These are phyloP conservation scores for Ganoderma lingzhi DNA, from an alignment of 1,284 basidiomycete genomes.

Conservation along the genomic window DNA sequence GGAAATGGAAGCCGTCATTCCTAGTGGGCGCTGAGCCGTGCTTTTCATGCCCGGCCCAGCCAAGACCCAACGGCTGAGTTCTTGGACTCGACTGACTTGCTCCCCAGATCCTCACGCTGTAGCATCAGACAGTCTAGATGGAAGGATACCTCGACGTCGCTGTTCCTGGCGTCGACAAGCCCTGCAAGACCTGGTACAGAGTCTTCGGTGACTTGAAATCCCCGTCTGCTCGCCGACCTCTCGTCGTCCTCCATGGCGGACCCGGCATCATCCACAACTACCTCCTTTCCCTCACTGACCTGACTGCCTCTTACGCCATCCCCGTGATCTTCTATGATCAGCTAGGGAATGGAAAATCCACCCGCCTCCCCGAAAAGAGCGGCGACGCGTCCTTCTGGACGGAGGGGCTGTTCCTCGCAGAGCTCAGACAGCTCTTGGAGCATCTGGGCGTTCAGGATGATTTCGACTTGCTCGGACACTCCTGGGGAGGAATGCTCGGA, in stretches of 20 bases:
- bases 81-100: too few relatives aligned
- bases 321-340: slow-evolving; percentile 57
- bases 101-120: too few relatives aligned
- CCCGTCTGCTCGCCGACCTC: slow-evolving; percentile 32
- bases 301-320: slow-evolving; percentile 24
- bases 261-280: slow-evolving; percentile 42
- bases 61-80: too few relatives aligned
- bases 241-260: slow-evolving; percentile 51
- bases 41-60: too few relatives aligned
- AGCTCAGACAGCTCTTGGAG: slow-evolving; percentile 54
- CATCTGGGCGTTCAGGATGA: slow-evolving; percentile 47
- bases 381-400: slow-evolving; percentile 52
- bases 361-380: slow-evolving; percentile 47
- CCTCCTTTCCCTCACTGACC: slow-evolving; percentile 28
- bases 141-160: neutral
- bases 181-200: slow-evolving; percentile 38
- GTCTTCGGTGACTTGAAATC: slow-evolving; percentile 35
- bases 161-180: neutral
- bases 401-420: slow-evolving; percentile 54
- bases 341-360: slow-evolving; percentile 52
- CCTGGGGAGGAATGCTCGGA: slow-evolving; percentile 58
- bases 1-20: too few relatives aligned
- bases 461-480: slow-evolving; percentile 52
- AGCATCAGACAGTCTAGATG: too few relatives aligned
- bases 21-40: too few relatives aligned